Conservation (phyloP, 2,329 filamentous ascomycete genomes). For the Tolypocladium inflatum region DNA sequence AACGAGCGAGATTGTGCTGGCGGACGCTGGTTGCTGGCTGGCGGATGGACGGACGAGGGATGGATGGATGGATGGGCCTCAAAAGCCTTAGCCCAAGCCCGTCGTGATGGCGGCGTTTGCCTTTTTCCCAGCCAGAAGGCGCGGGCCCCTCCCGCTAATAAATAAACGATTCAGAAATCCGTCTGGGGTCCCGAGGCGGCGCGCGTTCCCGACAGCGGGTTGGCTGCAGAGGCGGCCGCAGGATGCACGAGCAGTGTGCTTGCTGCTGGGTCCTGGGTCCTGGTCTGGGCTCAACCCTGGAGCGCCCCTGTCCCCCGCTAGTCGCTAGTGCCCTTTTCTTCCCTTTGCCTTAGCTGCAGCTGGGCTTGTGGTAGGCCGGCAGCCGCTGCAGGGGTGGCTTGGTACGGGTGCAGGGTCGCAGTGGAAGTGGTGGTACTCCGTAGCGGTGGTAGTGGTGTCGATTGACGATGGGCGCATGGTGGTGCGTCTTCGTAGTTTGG, state of each 20-base stretch:
- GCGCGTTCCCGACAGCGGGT: conserved; percentile 23
- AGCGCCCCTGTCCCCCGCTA: neutral
- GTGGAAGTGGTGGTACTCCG: neutral
- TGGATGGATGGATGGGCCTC: neutral
- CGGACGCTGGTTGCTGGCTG: neutral
- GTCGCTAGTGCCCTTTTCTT: neutral
- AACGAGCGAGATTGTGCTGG: neutral
- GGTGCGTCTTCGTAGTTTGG: neutral
- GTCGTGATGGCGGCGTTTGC: neutral
- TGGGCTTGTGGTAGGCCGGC: neutral
- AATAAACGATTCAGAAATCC: conserved; percentile 1
- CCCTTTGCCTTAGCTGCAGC: neutral
- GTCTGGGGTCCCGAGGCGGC: conserved; percentile 20
- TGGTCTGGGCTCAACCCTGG: neutral
- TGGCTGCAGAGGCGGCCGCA: conserved; percentile 29
- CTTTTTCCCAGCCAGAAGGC: neutral
- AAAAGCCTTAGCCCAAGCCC: neutral
- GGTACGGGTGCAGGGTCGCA: neutral
- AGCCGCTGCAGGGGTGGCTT: neutral
- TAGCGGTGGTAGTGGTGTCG: neutral
- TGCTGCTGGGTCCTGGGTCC: conserved; percentile 6
- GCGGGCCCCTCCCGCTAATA: conserved; percentile 2
- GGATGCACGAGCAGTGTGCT: conserved; percentile 22
- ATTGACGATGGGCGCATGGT: neutral
- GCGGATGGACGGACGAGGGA: neutral